Conservation (phyloP, 192 early-diverging fungal species). For the Dissophora ornata region DNA sequence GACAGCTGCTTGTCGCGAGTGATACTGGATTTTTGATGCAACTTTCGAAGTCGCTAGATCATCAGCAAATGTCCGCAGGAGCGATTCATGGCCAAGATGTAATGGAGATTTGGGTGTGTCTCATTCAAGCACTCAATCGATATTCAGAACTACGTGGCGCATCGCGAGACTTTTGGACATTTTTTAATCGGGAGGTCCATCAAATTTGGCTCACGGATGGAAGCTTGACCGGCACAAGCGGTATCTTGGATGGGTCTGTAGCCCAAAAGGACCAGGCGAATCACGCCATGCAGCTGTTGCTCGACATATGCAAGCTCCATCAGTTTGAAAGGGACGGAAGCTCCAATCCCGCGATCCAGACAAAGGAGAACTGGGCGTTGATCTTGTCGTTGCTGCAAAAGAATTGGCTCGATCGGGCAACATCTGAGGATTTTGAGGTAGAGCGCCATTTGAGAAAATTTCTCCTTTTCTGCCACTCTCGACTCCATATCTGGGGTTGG, state of each 20-base stretch:
- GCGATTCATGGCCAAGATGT: conserved; percentile 21
- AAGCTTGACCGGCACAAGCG: not conserved
- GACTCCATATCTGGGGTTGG: conserved; percentile 26
- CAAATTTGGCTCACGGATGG: conserved; percentile 3
- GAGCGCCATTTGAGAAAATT: conserved; percentile 17
- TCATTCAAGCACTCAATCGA: conserved; percentile 18
- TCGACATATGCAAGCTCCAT: conserved; percentile 17
- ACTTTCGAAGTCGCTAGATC: not conserved
- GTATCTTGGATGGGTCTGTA: no score
- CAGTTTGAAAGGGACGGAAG: conserved; percentile 38
- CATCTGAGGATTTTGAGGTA: not conserved
- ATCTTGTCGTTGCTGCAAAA: conserved; percentile 17
- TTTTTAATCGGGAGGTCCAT: conserved; percentile 14
- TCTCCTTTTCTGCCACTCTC: conserved; percentile 20
- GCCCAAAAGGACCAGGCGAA: not conserved
- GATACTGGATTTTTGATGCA: conserved; percentile 1
- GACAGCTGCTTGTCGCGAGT: not conserved
- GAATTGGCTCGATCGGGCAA: not conserved
- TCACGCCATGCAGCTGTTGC: conserved; percentile 16
- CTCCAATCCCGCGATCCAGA: conserved; percentile 8
- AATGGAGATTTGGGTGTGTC: conserved; percentile 34
- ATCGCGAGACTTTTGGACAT: conserved; percentile 14
- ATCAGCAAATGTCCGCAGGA: not conserved
- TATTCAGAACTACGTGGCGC: not conserved
- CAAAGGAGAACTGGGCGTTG: conserved; percentile 27